Percentiles rank a stretch among this genome's conserved stretches.
These are phyloP conservation scores for Vachellia pachyceras DNA, from an alignment of 306 rosid genomes.

Conservation along the genomic window DNA sequence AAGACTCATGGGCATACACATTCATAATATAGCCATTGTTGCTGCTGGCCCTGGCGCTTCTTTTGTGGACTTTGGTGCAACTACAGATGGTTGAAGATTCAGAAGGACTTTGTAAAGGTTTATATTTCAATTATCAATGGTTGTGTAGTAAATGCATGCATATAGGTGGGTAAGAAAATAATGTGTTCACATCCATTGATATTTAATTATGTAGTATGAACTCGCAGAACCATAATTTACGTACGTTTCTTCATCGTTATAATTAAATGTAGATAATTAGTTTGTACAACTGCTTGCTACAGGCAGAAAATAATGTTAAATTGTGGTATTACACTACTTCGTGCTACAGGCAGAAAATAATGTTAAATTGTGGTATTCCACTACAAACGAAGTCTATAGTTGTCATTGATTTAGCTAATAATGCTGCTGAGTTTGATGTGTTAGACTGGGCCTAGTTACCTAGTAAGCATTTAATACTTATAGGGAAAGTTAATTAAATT, in stretches of 20 bases:
- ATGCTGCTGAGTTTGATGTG: background rate
- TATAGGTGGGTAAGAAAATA: background rate
- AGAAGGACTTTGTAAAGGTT: background rate
- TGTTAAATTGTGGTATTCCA: background rate
- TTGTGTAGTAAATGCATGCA: background rate
- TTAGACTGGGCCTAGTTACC: too few relatives aligned
- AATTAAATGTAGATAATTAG: background rate
- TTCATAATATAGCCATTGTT: background rate
- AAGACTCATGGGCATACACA: slow-evolving; percentile 16
- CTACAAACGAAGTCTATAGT: background rate
- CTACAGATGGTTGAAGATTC: background rate
- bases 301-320: background rate
- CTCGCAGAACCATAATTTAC: background rate
- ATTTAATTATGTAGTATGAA: background rate
- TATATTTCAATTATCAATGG: background rate
- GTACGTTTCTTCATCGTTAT: background rate
- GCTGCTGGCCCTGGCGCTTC: slow-evolving; percentile 9
- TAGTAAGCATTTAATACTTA: too few relatives aligned
- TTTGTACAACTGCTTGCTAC: background rate
- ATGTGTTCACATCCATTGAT: background rate
- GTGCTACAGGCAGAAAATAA: background rate
- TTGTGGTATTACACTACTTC: background rate
- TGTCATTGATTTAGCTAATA: background rate
- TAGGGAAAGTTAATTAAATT: too few relatives aligned
- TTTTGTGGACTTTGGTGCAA: slow-evolving; percentile 16